These are phyloP conservation scores for Coemansia sp. DNA, from an alignment of 192 early-diverging fungal species.

Conservation along the genomic window DNA sequence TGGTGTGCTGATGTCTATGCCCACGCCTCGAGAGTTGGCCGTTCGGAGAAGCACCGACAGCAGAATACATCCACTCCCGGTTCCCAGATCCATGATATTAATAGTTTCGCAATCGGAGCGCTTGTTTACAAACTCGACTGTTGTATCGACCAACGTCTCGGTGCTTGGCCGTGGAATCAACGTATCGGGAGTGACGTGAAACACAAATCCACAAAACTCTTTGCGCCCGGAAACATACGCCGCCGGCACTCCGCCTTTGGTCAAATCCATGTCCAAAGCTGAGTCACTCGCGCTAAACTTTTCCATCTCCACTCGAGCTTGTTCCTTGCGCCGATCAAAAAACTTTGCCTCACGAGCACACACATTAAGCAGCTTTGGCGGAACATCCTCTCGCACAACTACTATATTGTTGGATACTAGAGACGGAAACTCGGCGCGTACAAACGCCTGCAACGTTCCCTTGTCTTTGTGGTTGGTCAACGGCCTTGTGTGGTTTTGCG, in stretches of 20 bases:
- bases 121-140: slow-evolving; percentile 25
- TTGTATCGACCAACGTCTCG: slow-evolving; percentile 62
- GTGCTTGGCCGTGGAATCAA: slow-evolving; percentile 72
- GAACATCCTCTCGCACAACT: slow-evolving; percentile 32
- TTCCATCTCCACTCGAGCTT: slow-evolving; percentile 48
- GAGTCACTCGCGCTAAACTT: slow-evolving; percentile 3
- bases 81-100: slow-evolving; percentile 68
- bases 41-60: slow-evolving; percentile 56
- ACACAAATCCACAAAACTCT: slow-evolving; percentile 60
- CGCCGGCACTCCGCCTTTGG: slow-evolving; percentile 42
- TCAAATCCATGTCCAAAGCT: slow-evolving; percentile 39
- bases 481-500: slow-evolving; percentile 55
- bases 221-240: slow-evolving; percentile 39
- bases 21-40: slow-evolving; percentile 52
- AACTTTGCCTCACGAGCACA: slow-evolving; percentile 61
- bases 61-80: slow-evolving; percentile 71
- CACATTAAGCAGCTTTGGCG: slow-evolving; percentile 59
- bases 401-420: slow-evolving; percentile 19
- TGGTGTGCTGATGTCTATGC: slow-evolving; percentile 63
- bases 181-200: slow-evolving; percentile 62
- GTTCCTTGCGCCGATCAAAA: slow-evolving; percentile 37
- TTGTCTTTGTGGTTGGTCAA: slow-evolving; percentile 61
- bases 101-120: background rate
- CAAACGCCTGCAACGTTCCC: slow-evolving; percentile 56
- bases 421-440: slow-evolving; percentile 51